phyloP scores from a whole-genome alignment of 2,329 filamentous ascomycete genomes.

The Fusarium austroafricanum region DNA sequence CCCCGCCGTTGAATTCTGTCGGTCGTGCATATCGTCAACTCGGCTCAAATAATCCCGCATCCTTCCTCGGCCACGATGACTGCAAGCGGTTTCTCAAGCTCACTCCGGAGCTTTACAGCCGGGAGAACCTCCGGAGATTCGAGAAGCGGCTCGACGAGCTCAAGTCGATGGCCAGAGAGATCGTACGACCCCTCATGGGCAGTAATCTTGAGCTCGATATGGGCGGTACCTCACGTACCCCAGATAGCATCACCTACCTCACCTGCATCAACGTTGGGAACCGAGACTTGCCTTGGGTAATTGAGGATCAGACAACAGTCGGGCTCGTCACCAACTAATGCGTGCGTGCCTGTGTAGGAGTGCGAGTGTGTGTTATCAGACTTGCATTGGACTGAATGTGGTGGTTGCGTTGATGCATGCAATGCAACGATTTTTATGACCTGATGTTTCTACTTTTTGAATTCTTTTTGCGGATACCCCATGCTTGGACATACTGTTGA shows the following conservation, averaged over 20 bases:
- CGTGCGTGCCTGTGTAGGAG: conserved; percentile 3
- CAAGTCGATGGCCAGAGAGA: conserved; percentile 83
- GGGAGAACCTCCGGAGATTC: conserved; percentile 87
- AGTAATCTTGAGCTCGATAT: conserved; percentile 86
- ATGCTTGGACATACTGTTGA: conserved; percentile 37
- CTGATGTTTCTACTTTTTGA: conserved; percentile 34
- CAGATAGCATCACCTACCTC: conserved; percentile 60
- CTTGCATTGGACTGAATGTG: conserved; percentile 9
- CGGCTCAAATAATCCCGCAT: conserved; percentile 67
- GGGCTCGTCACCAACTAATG: conserved; percentile 26
- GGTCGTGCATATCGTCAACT: conserved; percentile 84
- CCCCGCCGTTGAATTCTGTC: conserved; percentile 66
- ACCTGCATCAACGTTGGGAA: conserved; percentile 63
- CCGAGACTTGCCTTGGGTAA: conserved; percentile 63
- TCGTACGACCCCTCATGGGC: conserved; percentile 86
- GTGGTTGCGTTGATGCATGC: conserved; percentile 30
- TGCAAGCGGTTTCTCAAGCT: conserved; percentile 91
- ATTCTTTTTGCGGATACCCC: conserved; percentile 44
- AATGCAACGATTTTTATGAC: conserved; percentile 42
- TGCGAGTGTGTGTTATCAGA: conserved; percentile 7
- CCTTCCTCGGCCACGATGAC: conserved; percentile 85
- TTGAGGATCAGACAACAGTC: conserved; percentile 49
- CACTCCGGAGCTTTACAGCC: conserved; percentile 82
- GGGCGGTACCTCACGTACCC: conserved; percentile 54
- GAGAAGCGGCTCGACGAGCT: conserved; percentile 90